Percentiles rank a stretch among this genome's conserved stretches.
Evolutionary conservation across 2,329 filamentous ascomycete species (phyloP).

Genomic region (Aspergillus neotritici): DNA sequence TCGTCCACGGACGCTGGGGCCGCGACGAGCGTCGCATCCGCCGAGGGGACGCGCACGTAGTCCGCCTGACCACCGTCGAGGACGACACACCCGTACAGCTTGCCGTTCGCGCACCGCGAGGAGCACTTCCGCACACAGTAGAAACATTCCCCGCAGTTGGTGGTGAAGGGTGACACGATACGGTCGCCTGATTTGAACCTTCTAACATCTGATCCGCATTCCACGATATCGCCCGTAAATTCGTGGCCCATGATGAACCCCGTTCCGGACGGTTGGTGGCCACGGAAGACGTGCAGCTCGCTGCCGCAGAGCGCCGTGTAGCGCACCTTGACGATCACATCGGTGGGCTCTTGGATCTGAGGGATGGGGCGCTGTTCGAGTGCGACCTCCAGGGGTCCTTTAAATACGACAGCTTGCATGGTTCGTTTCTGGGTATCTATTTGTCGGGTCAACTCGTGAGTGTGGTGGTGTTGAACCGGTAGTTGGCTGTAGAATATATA

Average conservation of each 20-base stretch:
- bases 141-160: constrained; percentile 70
- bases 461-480: no score
- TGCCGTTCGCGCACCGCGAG: constrained; percentile 63
- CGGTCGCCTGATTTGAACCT: constrained; percentile 66
- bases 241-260: constrained; percentile 69
- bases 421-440: no score
- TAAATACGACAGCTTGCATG: constrained; percentile 87
- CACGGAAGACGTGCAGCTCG: constrained; percentile 80
- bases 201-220: constrained; percentile 52
- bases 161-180: constrained; percentile 76
- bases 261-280: constrained; percentile 64
- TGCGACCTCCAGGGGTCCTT: constrained; percentile 66
- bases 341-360: constrained; percentile 60
- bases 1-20: constrained; percentile 65
- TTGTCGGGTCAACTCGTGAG: constrained; percentile 30
- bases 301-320: constrained; percentile 76
- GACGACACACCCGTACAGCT: constrained; percentile 62
- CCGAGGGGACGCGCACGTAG: constrained; percentile 71
- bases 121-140: constrained; percentile 71
- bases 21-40: constrained; percentile 69
- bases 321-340: constrained; percentile 75
- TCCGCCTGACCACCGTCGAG: constrained; percentile 77
- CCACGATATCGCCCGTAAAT: constrained; percentile 69
- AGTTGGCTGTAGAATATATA: no score
- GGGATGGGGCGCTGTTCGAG: constrained; percentile 74